A percentile compares a stretch with the other conserved stretches of the same genome.
These are phyloP conservation scores for Claviceps fusiformis DNA, from an alignment of 2,329 filamentous ascomycete species.

Conservation along the genomic window DNA sequence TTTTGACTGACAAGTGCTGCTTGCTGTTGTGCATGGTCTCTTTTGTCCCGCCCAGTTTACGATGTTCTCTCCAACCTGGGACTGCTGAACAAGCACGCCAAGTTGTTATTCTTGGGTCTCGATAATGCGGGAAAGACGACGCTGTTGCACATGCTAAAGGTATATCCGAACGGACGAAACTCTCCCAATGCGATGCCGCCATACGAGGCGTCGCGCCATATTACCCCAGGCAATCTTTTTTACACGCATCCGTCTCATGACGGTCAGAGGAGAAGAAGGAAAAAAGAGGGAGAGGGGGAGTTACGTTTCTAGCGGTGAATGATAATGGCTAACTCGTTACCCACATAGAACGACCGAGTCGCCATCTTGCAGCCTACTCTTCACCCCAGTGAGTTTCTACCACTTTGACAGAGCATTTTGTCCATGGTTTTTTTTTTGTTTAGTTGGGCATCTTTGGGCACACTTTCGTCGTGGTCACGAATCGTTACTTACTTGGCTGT, in stretches of 20 bases:
- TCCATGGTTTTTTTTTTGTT: background rate
- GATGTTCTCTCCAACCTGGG: slow-evolving; percentile 79
- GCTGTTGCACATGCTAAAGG: slow-evolving; percentile 89
- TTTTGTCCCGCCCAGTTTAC: slow-evolving; percentile 45
- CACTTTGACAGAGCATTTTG: background rate
- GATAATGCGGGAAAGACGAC: slow-evolving; percentile 95
- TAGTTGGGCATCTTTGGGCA: background rate
- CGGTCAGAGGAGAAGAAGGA: background rate
- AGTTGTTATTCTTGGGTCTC: slow-evolving; percentile 83
- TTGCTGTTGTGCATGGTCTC: slow-evolving; percentile 4
- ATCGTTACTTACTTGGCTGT: slow-evolving; percentile 8
- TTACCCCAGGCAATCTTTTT: background rate
- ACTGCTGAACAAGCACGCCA: slow-evolving; percentile 89
- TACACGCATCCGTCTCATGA: background rate
- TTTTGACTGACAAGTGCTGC: slow-evolving; percentile 21
- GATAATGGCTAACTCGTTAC: slow-evolving; percentile 12
- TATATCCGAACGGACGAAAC: slow-evolving; percentile 24
- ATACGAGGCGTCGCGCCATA: background rate
- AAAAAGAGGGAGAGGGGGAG: too few relatives aligned
- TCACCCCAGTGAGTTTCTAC: slow-evolving; percentile 64
- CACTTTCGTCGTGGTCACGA: background rate
- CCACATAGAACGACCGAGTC: slow-evolving; percentile 69
- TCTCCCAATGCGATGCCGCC: background rate
- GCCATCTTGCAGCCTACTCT: slow-evolving; percentile 82
- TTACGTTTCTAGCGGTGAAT: background rate